Evolutionary conservation across 768 basidiomycete genomes (phyloP).

Genomic region (Dacryopinax spathularia): DNA sequence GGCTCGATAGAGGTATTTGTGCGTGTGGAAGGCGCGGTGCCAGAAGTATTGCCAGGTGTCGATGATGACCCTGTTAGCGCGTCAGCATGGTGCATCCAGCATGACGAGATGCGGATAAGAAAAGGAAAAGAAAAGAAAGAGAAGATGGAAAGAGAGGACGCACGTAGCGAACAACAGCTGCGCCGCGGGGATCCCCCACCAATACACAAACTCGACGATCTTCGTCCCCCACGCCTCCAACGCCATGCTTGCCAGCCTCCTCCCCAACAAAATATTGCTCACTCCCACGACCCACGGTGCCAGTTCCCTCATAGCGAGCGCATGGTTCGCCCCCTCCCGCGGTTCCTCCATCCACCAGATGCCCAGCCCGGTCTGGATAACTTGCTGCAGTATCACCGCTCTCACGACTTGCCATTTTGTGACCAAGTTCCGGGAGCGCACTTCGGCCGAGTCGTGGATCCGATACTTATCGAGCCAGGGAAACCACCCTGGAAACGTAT

Average conservation of each 20-base stretch:
- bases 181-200: conserved; percentile 74
- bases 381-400: conserved; percentile 77
- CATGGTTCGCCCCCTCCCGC: conserved; percentile 23
- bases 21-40: conserved; percentile 81
- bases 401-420: conserved; percentile 54
- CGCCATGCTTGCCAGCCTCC: conserved; percentile 26
- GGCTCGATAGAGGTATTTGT: conserved; percentile 79
- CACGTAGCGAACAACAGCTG: conserved; percentile 75
- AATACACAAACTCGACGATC: conserved; percentile 58
- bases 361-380: conserved; percentile 67
- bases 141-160: conserved; percentile 25
- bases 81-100: not conserved
- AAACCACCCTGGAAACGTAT: conserved; percentile 50
- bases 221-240: conserved; percentile 26
- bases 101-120: not conserved
- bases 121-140: not conserved
- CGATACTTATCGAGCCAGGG: conserved; percentile 64
- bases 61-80: conserved; percentile 61
- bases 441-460: conserved; percentile 77
- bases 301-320: conserved; percentile 28
- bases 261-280: conserved; percentile 30
- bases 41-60: conserved; percentile 99
- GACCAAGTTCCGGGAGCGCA: conserved; percentile 57
- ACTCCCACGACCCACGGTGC: conserved; percentile 28
- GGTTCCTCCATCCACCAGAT: conserved; percentile 45